Percentiles rank a stretch among this genome's conserved stretches.
Conservation (phyloP, 805 yeast species). For the Candida multigemmis region DNA sequence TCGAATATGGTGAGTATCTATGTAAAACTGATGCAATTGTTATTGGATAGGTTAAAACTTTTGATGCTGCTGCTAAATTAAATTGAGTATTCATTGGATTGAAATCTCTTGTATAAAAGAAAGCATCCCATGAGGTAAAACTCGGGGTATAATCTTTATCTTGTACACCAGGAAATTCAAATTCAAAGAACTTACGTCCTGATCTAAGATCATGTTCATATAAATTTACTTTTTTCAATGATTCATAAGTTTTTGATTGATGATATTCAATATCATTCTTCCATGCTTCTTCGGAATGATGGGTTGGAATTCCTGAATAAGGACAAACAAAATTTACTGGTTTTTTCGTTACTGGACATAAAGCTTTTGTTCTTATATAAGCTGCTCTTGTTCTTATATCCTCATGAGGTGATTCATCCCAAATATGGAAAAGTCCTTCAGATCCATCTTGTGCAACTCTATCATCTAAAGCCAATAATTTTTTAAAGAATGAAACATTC, state of each 20-base stretch:
- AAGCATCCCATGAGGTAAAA: conserved; percentile 84
- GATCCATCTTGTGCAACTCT: conserved; percentile 14
- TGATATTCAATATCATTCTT: conserved; percentile 70
- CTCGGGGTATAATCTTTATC: conserved; percentile 69
- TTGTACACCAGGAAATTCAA: conserved; percentile 81
- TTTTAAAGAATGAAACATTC: conserved; percentile 28
- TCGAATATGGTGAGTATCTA: conserved; percentile 74
- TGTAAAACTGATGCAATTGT: conserved; percentile 82
- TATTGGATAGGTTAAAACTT: conserved; percentile 86
- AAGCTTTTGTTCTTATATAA: conserved; percentile 74
- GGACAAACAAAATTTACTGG: conserved; percentile 87
- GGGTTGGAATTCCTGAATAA: conserved; percentile 92
- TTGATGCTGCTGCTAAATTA: conserved; percentile 91
- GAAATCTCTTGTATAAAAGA: conserved; percentile 85
- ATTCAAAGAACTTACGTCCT: conserved; percentile 92
- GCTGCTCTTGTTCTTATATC: conserved; percentile 90
- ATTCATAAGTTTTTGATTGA: conserved; percentile 52
- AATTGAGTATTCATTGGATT: conserved; percentile 96
- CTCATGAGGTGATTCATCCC: conserved; percentile 89
- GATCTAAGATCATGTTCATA: conserved; percentile 93
- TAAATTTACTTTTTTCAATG: conserved; percentile 77
- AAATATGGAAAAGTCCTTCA: conserved; percentile 40
- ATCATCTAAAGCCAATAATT: conserved; percentile 25
- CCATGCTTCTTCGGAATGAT: conserved; percentile 87
- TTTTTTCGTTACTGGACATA: conserved; percentile 81